Conservation (phyloP, 2,329 filamentous ascomycete genomes). For the Esteya vermicola region DNA sequence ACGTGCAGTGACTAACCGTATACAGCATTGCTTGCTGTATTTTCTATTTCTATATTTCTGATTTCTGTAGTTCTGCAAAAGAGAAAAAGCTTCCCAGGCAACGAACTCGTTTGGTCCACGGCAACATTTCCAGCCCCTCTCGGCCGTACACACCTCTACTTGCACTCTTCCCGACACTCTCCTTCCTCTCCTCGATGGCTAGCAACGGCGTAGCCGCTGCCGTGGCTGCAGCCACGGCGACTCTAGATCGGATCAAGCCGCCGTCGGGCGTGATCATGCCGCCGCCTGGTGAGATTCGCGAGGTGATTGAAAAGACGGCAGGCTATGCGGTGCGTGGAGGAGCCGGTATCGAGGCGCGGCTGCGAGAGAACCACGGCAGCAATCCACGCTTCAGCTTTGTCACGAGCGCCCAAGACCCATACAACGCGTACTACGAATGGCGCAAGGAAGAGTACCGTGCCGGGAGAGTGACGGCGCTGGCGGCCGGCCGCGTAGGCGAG, state of each 20-base stretch:
- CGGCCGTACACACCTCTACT: no score
- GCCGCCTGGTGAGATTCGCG: conserved; percentile 69
- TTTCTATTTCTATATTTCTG: no score
- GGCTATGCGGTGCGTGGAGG: conserved; percentile 69
- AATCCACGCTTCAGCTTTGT: conserved; percentile 92
- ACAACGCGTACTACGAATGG: conserved; percentile 84
- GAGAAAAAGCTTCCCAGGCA: no score
- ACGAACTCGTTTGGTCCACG: no score
- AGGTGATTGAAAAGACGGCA: conserved; percentile 82
- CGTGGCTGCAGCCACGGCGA: conserved; percentile 26
- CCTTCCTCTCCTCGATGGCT: not conserved
- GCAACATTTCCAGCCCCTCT: no score
- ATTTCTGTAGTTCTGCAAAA: no score
- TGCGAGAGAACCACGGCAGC: conserved; percentile 68
- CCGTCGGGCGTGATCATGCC: conserved; percentile 77
- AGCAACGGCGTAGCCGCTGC: conserved; percentile 23
- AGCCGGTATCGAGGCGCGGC: conserved; percentile 61
- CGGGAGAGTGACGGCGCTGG: conserved; percentile 66
- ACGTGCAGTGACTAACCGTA: not conserved
- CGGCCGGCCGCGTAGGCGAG: conserved; percentile 60
- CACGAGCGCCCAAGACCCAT: conserved; percentile 65
- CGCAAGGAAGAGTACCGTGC: conserved; percentile 72
- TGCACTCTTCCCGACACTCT: not conserved
- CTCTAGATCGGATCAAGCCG: conserved; percentile 57
- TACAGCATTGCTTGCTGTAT: not conserved